These are phyloP conservation scores for Penicillium sp. DNA, from an alignment of 2,329 filamentous ascomycete species.

Conservation along the genomic window DNA sequence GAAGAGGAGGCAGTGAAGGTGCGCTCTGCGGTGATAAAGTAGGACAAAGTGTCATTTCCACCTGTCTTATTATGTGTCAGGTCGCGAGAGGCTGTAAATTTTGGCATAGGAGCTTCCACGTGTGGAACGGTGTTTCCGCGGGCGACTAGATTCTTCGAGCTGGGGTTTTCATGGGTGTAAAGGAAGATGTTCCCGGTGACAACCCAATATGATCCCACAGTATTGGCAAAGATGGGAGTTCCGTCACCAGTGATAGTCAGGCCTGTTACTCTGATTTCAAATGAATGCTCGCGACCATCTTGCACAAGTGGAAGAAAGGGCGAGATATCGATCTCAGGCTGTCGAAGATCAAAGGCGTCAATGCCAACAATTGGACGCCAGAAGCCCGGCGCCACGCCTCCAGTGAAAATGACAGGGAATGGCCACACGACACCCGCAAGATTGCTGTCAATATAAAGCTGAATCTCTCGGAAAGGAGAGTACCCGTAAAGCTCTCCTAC, in stretches of 20 bases:
- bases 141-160: neutral
- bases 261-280: conserved; percentile 68
- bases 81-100: conserved; percentile 50
- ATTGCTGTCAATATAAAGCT: conserved; percentile 71
- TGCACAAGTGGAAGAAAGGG: conserved; percentile 71
- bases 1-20: conserved; percentile 56
- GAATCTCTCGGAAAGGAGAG: conserved; percentile 76
- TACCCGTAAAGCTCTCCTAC: conserved; percentile 65
- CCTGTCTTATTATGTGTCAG: conserved; percentile 46
- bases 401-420: conserved; percentile 80
- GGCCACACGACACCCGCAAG: conserved; percentile 79
- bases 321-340: conserved; percentile 81
- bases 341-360: conserved; percentile 75
- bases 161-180: conserved; percentile 61
- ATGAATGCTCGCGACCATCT: conserved; percentile 65
- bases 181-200: conserved; percentile 78
- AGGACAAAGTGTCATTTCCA: conserved; percentile 61
- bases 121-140: conserved; percentile 26
- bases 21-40: conserved; percentile 60
- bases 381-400: conserved; percentile 73
- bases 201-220: conserved; percentile 70
- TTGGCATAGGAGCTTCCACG: conserved; percentile 45
- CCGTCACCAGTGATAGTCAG: conserved; percentile 59
- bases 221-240: conserved; percentile 53
- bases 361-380: conserved; percentile 78